Percentiles rank a stretch among this genome's conserved stretches.
Conservation (phyloP, 257 asterid species). For the Leptodermis oblonga region DNA sequence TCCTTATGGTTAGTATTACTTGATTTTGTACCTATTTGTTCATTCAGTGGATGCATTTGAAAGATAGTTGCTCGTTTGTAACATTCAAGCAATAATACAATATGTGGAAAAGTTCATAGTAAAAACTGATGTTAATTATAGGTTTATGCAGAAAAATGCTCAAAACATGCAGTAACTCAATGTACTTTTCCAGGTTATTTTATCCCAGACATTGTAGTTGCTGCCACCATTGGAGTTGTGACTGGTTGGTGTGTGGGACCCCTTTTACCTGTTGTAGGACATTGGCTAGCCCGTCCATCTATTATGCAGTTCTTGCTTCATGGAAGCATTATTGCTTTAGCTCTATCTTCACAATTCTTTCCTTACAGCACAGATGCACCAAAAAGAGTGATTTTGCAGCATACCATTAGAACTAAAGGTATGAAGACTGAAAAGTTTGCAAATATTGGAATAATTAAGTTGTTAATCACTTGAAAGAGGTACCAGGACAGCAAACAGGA, state of each 20-base stretch:
- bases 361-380: slow-evolving; percentile 97
- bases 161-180: background rate
- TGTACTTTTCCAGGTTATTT: slow-evolving; percentile 66
- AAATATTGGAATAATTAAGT: slow-evolving; percentile 10
- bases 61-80: background rate
- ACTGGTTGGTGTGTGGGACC: slow-evolving; percentile 97
- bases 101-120: background rate
- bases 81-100: background rate
- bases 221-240: slow-evolving; percentile 70
- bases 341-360: slow-evolving; percentile 83
- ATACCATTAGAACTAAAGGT: slow-evolving; percentile 76
- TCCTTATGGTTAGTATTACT: slow-evolving; percentile 72
- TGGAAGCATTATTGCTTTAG: slow-evolving; percentile 61
- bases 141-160: background rate
- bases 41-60: background rate
- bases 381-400: slow-evolving; percentile 85
- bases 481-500: background rate
- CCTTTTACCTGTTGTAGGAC: slow-evolving; percentile 73
- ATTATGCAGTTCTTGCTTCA: slow-evolving; percentile 69
- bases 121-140: background rate
- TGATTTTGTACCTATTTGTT: slow-evolving; percentile 11
- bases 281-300: slow-evolving; percentile 66
- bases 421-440: slow-evolving; percentile 31
- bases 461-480: background rate
- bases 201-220: slow-evolving; percentile 76